Conservation (phyloP, 2,329 filamentous ascomycete species). For the Pseudogymnoascus sp. region DNA sequence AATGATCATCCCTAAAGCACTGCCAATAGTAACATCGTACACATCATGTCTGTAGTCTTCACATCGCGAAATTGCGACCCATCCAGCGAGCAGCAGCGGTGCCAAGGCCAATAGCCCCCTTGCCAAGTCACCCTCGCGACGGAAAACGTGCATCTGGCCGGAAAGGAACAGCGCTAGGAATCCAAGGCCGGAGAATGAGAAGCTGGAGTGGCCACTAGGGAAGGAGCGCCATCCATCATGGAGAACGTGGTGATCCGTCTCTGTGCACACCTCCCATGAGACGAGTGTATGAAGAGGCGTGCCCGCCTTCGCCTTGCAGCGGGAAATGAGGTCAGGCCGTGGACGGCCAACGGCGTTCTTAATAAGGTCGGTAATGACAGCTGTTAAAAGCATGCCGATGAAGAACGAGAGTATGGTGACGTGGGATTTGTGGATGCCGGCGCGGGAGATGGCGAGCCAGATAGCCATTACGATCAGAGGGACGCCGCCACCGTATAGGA, state of each 20-base stretch:
- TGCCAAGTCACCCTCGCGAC: conserved; percentile 39
- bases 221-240: conserved; percentile 83
- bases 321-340: conserved; percentile 78
- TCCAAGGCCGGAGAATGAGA: conserved; percentile 70
- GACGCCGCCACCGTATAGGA: conserved; percentile 67
- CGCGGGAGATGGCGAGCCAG: conserved; percentile 55
- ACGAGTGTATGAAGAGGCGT: conserved; percentile 47
- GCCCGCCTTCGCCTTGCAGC: conserved; percentile 61
- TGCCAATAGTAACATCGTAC: conserved; percentile 58
- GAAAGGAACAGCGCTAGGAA: conserved; percentile 64
- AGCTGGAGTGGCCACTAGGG: conserved; percentile 71
- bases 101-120: conserved; percentile 48
- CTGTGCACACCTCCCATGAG: conserved; percentile 63
- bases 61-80: conserved; percentile 61
- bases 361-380: conserved; percentile 79
- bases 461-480: conserved; percentile 60
- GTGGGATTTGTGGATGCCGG: conserved; percentile 71
- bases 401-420: conserved; percentile 74
- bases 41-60: conserved; percentile 66
- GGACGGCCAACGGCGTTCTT: conserved; percentile 69
- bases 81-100: conserved; percentile 53
- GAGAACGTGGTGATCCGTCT: conserved; percentile 57
- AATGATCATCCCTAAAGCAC: conserved; percentile 49
- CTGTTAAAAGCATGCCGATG: conserved; percentile 65
- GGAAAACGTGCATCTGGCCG: conserved; percentile 54